These are phyloP conservation scores for Albatrellus ellisii DNA, from an alignment of 768 basidiomycete genomes.

Conservation along the genomic window DNA sequence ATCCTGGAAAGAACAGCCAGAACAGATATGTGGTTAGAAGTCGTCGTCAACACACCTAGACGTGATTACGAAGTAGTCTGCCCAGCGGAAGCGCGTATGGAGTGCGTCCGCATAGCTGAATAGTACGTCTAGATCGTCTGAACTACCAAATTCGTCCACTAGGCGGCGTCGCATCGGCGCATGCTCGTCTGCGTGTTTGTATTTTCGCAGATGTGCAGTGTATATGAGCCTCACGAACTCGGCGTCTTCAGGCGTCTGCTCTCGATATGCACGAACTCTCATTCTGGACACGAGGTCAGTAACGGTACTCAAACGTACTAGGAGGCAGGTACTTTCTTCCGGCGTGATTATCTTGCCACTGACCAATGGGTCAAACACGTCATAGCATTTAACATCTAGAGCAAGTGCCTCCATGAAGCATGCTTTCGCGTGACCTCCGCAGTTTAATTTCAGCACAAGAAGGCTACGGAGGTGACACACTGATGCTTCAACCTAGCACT, in stretches of 20 bases:
- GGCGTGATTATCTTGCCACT: slow-evolving; percentile 93
- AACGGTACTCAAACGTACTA: not conserved
- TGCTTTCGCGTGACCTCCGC: slow-evolving; percentile 81
- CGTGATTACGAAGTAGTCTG: slow-evolving; percentile 87
- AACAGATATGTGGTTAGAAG: not conserved
- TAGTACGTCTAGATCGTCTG: slow-evolving; percentile 87
- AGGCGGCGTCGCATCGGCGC: slow-evolving; percentile 66
- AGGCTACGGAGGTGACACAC: slow-evolving; percentile 93
- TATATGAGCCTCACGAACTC: slow-evolving; percentile 91
- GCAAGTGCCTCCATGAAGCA: slow-evolving; percentile 94
- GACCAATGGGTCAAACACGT: slow-evolving; percentile 83
- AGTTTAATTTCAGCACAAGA: slow-evolving; percentile 87
- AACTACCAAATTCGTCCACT: slow-evolving; percentile 69
- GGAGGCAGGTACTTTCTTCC: slow-evolving; percentile 67
- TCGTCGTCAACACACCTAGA: slow-evolving; percentile 37
- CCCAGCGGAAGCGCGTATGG: slow-evolving; percentile 82
- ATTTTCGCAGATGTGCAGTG: slow-evolving; percentile 82
- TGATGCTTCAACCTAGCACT: slow-evolving; percentile 87
- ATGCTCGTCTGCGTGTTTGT: slow-evolving; percentile 75
- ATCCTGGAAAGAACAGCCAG: no score
- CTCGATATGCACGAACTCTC: slow-evolving; percentile 85
- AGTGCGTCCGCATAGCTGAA: slow-evolving; percentile 85
- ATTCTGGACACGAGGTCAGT: slow-evolving; percentile 42
- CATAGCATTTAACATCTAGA: slow-evolving; percentile 94
- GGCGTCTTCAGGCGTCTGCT: slow-evolving; percentile 80